Base-by-base conservation (phyloP, 352 stramenopile genomes). In the Pythium brassicae region DNA sequence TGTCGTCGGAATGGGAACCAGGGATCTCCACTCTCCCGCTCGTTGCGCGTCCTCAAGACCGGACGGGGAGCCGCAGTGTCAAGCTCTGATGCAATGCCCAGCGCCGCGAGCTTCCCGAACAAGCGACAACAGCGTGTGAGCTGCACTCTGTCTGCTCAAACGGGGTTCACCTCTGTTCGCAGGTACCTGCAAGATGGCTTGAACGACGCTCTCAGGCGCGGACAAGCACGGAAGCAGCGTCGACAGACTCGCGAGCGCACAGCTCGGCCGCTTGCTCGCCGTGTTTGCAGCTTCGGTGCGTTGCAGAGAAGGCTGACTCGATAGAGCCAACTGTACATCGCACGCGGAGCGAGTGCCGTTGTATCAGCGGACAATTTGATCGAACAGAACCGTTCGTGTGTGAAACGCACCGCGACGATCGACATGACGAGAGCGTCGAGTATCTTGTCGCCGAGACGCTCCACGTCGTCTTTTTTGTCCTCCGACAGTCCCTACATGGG, bases 1-100 rank as follows among this genome's bases (percentile, higher is more conserved):
- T 53, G 43, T 23, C 68, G 59, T n/a, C 75, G 63, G 60, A 86
- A 81, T 7, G 75, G 77, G 10, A 83, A 71, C 77, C 77, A 87
- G 15, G 66, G 46, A n/a, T 51, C 22, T 20, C 65, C 61, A 4
- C 50, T 22, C 40, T 72, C 68, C 9, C 40, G 20, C 1, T 58
- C 57, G 3, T 8, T 17, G 22, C 49, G 25, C n/a, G 32, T 42
- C 15, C 25, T 42, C 32, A 27, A 46, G 15, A 14, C 6, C 29
- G 44, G 6, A 9, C 26, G 34, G 4, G 32, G 43, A 20, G 23
- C 3, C 17, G 15, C 40, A 14, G 20, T 2, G 25, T 39, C n/a
- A 23, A 45, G n/a, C 6, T 22, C 19, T 17, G 20, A 14, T 53
- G 51, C 11, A 37, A 54, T n/a, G 25, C 26, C 23, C 29, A 27